These are phyloP conservation scores for Mycena polygramma DNA, from an alignment of 768 basidiomycete species.

Conservation along the genomic window DNA sequence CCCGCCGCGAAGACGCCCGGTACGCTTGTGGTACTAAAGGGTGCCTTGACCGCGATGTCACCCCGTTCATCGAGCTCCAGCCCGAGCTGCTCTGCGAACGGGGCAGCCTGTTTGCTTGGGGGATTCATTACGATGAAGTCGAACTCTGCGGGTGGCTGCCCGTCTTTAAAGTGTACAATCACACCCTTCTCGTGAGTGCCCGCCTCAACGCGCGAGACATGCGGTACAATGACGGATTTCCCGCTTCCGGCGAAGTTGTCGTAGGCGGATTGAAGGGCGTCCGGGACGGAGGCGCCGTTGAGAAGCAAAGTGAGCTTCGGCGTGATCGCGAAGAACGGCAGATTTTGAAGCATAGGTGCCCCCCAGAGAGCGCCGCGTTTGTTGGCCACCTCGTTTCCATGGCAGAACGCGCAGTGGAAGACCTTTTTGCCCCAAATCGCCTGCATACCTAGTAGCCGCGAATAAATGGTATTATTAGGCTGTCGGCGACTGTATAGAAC, in stretches of 20 bases:
- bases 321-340: not conserved
- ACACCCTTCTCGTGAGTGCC: not conserved
- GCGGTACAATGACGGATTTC: not conserved
- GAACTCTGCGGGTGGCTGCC: not conserved
- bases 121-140: not conserved
- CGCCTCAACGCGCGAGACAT: not conserved
- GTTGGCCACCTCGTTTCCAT: conserved; percentile 1
- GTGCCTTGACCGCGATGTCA: not conserved
- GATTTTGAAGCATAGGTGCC: not conserved
- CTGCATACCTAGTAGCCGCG: not conserved
- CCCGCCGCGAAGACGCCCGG: conserved; percentile 10
- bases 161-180: not conserved
- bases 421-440: not conserved
- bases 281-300: not conserved
- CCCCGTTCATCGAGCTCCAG: conserved; percentile 5
- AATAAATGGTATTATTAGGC: too few species aligned
- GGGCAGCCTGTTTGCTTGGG: not conserved
- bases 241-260: not conserved
- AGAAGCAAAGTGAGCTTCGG: not conserved
- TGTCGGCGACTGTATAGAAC: too few species aligned
- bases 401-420: conserved; percentile 7
- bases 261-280: not conserved
- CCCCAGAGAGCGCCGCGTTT: not conserved
- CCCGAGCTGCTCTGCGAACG: conserved; percentile 8
- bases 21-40: conserved; percentile 1